Base-by-base conservation (phyloP, 371 early-diverging fungal species). In the Mortierella sp. region DNA sequence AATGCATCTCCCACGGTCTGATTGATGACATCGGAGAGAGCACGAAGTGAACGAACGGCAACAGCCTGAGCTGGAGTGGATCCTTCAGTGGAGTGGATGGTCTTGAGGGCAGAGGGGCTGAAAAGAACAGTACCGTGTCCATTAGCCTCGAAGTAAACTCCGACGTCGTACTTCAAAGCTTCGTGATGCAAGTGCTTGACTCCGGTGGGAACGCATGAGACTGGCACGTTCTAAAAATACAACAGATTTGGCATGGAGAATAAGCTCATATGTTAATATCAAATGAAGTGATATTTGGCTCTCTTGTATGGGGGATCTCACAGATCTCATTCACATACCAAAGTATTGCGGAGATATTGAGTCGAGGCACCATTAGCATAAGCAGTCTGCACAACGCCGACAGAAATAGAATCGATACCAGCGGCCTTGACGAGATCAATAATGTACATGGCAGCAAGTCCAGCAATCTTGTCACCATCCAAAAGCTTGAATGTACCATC, bases 111-210 rank as follows among this genome's bases (percentile, higher is more conserved):
- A 22, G 84, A 86, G 61, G 92, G 86, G 84, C 96, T 97, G 87
- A 99, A 99, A 66, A 97, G 91, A 41, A 99, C 96, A 22, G 99
- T 99, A 60, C 99, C 99, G 85, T 99, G 99, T 63, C 99, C 99
- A 75, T 99, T 99, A 47, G 99, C 99, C 86, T 99, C 99, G 93
- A 99, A 99, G 90, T 99, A 99, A 52, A 99, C 97, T 78, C 99
- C 99, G 70, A 99, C 93, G 85, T 97, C 98, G 86, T 95, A 99
- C 73, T 95, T 93, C 80, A 95, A 92, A 50, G 99, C 99, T 83
- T 97, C 97, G 84, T 97, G 98, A 76, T 99, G 98, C 84, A 99
- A 91, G 87, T 99, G 97, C 91, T 99, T 99, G 69, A 99, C 99
- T 74, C 99, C 99, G 28, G 99, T 99, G 47, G 94, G 90, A 3